Evolutionary conservation across 108 stramenopile genomes (phyloP).

Genomic region (Nitzschia palea): DNA sequence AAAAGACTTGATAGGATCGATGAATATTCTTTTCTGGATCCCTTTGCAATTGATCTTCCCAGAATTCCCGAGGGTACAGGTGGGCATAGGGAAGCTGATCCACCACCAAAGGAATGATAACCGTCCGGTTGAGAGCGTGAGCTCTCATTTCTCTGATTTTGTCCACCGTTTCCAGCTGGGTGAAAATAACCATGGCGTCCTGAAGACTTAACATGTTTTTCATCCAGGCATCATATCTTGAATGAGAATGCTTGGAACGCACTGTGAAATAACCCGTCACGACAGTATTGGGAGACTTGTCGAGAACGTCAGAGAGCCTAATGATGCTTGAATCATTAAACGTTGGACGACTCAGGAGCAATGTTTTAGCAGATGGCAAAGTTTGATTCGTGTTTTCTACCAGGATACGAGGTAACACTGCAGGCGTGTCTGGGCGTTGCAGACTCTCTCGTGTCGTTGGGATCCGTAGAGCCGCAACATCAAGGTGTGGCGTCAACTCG

Average conservation of each 20-base stretch:
- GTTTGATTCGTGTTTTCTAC: not conserved
- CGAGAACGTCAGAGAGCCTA: constrained; percentile 11
- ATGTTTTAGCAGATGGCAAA: constrained; percentile 19
- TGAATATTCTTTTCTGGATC: constrained; percentile 58
- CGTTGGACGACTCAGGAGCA: constrained; percentile 16
- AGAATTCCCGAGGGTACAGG: constrained; percentile 35
- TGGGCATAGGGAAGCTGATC: constrained; percentile 36
- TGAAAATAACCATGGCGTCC: constrained; percentile 73
- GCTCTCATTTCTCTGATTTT: constrained; percentile 41
- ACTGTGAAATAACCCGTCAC: constrained; percentile 61
- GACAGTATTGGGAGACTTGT: constrained; percentile 39
- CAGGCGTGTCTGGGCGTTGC: too few relatives aligned
- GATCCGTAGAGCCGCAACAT: too few relatives aligned
- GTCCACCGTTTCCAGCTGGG: constrained; percentile 43
- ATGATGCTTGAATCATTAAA: constrained; percentile 20
- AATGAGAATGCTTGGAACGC: constrained; percentile 40
- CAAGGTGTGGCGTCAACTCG: too few relatives aligned
- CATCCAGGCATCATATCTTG: constrained; percentile 66
- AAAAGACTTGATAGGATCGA: constrained; percentile 56
- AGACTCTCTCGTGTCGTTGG: too few relatives aligned
- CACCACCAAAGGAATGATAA: constrained; percentile 44
- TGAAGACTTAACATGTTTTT: constrained; percentile 53
- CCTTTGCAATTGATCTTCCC: constrained; percentile 54
- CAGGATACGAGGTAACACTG: too few relatives aligned
- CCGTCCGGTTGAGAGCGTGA: constrained; percentile 51